Conservation (phyloP, 2,329 filamentous ascomycete genomes). For the Dothideomycetes sp. region DNA sequence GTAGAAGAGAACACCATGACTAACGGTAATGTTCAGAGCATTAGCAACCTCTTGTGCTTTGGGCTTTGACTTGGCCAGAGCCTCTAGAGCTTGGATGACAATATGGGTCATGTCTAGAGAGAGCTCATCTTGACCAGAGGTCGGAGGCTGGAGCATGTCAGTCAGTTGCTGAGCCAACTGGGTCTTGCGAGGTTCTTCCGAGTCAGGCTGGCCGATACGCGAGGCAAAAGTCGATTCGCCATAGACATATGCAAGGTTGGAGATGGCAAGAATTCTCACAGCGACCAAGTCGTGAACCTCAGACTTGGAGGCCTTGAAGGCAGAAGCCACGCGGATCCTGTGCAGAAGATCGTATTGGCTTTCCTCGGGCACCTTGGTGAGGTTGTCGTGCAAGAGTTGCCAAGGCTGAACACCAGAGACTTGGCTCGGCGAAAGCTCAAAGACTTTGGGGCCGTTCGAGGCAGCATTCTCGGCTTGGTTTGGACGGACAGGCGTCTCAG, state of each 20-base stretch:
- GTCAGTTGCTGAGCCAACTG: constrained; percentile 89
- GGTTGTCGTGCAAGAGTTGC: constrained; percentile 32
- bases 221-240: constrained; percentile 74
- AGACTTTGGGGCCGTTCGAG: constrained; percentile 39
- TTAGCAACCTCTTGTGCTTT: constrained; percentile 76
- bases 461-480: constrained; percentile 27
- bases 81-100: constrained; percentile 72
- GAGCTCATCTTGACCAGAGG: constrained; percentile 57
- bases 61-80: constrained; percentile 68
- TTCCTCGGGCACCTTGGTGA: constrained; percentile 57
- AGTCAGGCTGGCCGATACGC: constrained; percentile 77
- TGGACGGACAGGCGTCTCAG: constrained; percentile 20
- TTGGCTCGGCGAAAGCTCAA: constrained; percentile 53
- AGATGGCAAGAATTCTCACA: constrained; percentile 72
- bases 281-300: constrained; percentile 68
- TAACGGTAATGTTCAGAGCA: constrained; percentile 90
- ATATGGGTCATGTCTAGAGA: constrained; percentile 73
- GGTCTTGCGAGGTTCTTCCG: constrained; percentile 77
- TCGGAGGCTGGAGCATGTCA: constrained; percentile 78
- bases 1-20: constrained; percentile 90
- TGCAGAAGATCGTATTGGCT: constrained; percentile 78
- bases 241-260: constrained; percentile 85
- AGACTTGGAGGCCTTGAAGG: constrained; percentile 56
- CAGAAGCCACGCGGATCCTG: constrained; percentile 73
- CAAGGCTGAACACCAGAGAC: constrained; percentile 34